These are phyloP conservation scores for Colletotrichum spinosum DNA, from an alignment of 2,329 filamentous ascomycete species.

Conservation along the genomic window DNA sequence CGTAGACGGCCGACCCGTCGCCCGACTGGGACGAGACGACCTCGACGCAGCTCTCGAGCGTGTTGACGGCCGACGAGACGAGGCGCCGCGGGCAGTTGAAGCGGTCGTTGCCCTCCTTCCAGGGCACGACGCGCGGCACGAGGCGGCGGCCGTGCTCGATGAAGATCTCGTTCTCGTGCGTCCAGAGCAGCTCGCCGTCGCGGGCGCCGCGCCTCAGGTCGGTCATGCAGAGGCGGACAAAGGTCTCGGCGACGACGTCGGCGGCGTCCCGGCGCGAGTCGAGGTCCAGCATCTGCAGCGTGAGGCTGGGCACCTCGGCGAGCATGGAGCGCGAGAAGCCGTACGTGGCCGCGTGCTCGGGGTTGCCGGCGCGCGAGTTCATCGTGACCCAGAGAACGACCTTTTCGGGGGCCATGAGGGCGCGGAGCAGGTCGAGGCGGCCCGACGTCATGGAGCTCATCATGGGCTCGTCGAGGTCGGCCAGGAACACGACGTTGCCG, in stretches of 20 bases:
- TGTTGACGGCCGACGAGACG: slow-evolving; percentile 47
- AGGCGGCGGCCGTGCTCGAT: slow-evolving; percentile 47
- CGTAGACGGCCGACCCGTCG: slow-evolving; percentile 40
- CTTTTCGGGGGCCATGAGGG: slow-evolving; percentile 34
- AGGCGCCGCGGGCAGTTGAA: slow-evolving; percentile 52
- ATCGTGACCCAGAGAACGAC: slow-evolving; percentile 42
- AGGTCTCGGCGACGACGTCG: slow-evolving; percentile 26
- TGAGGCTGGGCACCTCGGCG: slow-evolving; percentile 35
- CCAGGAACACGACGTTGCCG: slow-evolving; percentile 31
- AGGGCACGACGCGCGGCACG: slow-evolving; percentile 54
- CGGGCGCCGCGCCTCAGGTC: background rate
- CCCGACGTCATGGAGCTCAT: slow-evolving; percentile 48
- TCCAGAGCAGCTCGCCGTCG: slow-evolving; percentile 31
- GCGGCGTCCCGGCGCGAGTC: slow-evolving; percentile 12
- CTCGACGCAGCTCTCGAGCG: slow-evolving; percentile 46
- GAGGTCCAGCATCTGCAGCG: slow-evolving; percentile 38
- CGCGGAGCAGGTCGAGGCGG: slow-evolving; percentile 38
- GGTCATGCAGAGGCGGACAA: slow-evolving; percentile 32
- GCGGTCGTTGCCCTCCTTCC: slow-evolving; percentile 50
- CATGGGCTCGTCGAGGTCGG: slow-evolving; percentile 40
- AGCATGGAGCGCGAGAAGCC: slow-evolving; percentile 37
- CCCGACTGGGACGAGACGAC: slow-evolving; percentile 39
- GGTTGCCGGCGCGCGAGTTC: slow-evolving; percentile 38
- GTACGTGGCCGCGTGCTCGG: slow-evolving; percentile 39
- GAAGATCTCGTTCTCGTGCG: slow-evolving; percentile 44